Evolutionary conservation across 2,329 filamentous ascomycete species (phyloP).

Genomic region (Fusarium sp.): DNA sequence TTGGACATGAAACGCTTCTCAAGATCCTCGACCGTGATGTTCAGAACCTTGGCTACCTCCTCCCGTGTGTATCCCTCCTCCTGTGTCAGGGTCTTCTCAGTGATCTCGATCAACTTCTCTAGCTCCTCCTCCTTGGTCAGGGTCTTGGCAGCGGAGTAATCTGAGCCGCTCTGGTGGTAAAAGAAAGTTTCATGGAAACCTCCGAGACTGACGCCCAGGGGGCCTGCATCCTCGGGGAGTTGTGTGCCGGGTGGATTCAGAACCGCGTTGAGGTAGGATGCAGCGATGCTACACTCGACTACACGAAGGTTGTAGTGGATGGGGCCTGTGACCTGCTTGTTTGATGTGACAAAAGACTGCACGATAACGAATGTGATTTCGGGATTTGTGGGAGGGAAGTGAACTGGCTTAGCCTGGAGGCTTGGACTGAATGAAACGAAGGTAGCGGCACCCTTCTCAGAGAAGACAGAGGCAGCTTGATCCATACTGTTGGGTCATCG

Average conservation of each 20-base stretch:
- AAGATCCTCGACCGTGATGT: constrained; percentile 75
- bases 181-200: constrained; percentile 91
- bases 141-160: constrained; percentile 55
- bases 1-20: constrained; percentile 83
- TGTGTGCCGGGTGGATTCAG: constrained; percentile 65
- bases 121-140: constrained; percentile 72
- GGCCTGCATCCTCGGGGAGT: constrained; percentile 81
- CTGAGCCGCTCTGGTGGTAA: constrained; percentile 53
- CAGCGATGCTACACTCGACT: constrained; percentile 92
- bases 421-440: constrained; percentile 89
- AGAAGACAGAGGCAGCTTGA: constrained; percentile 95
- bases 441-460: constrained; percentile 83
- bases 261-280: constrained; percentile 70
- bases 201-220: constrained; percentile 82
- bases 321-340: constrained; percentile 93
- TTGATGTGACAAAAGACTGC: constrained; percentile 91
- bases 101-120: constrained; percentile 74
- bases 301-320: constrained; percentile 97
- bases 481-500: constrained; percentile 77
- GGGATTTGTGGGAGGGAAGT: constrained; percentile 82
- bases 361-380: constrained; percentile 93
- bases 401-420: constrained; percentile 79
- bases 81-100: constrained; percentile 76
- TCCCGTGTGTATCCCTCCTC: constrained; percentile 88
- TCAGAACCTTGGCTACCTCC: constrained; percentile 80